Base-by-base conservation (phyloP, 495 filamentous ascomycete genomes). In the Lindgomyces ingoldianus region DNA sequence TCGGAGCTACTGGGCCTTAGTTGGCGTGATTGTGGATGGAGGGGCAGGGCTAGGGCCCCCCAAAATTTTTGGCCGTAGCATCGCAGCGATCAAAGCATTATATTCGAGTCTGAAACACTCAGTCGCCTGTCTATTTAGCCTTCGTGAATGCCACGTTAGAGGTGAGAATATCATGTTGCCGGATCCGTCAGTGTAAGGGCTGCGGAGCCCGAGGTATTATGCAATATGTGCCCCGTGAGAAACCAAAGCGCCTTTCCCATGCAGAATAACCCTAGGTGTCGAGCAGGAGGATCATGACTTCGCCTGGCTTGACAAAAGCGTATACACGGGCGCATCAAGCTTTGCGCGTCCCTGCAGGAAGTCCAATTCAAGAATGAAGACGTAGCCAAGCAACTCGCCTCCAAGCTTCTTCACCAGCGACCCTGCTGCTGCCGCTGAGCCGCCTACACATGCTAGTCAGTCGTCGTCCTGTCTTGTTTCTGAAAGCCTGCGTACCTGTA, bases 341-440 rank as follows among this genome's bases (percentile, higher is more conserved):
- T 94, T 93, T 48, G 90, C 89, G 61, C 91, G 84, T 55, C 94
- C 94, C 71, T 97, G 89, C 50, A 99, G 84, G 79, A 96, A 93
- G 70, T 92, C 89, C 61, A 99, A 88, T 77, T 99, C 95, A 72
- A 99, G 87, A 69, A 99, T 87, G 81, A 99, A 98, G 61, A 96
- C 78, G 76, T 92, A 98, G 62, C 90, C 91, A 39, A 96, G 79
- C 30, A 97, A 78, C 39, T 83, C 81, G n/a, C 91, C 94, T 53
- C 91, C 90, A 61, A 94, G 84, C 75, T 92, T 84, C 78, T 86
- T 81, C 68, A 98, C 90, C 60, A 99, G 85, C 55, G 87, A 78
- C 29, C 91, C 94, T 2, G 91, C 93, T 52, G 94, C 94, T 57
- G 84, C 86, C 45, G 94, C 94, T 67, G 91, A 96, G 68, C 94